Base-by-base conservation (phyloP, 495 filamentous ascomycete genomes). In the Chaetomium fimeti region DNA sequence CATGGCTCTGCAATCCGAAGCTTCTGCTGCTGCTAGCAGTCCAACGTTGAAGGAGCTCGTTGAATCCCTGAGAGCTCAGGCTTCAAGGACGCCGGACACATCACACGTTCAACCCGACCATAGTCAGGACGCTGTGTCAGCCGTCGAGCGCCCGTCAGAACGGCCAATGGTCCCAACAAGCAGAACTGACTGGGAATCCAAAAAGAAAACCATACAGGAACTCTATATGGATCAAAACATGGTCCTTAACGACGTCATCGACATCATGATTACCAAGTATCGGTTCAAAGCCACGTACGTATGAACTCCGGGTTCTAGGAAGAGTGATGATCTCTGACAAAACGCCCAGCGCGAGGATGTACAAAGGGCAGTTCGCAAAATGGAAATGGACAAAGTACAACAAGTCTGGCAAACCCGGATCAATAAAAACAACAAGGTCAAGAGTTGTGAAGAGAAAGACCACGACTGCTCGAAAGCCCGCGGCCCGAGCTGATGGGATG, bases 311-410 rank as follows among this genome's bases (percentile, higher is more conserved):
- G 1, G 25, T 22, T 18, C 27, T 51, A 25, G 2, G 24, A 28
- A 22, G 16, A n/a, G 2, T 7, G 28, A 3, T 43, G 4, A 6
- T 25, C 15, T 18, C 55, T 42, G 11, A 58, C 55, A 28, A 3
- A 7, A 12, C n/a, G 5, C 15, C 5, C 18, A 75, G 73, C 3
- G 73, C 73, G 8, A 54, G 73, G 32, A 76, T 76, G 74, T 76
- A 76, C 72, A 76, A 74, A 47, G 69, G 74, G 12, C 72, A 74
- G 56, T 76, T 76, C 40, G 63, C 67, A 12, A 76, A 76, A 24
- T 76, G 74, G 74, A 64, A 61, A 27, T 76, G 74, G 74, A 66
- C 60, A 54, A 76, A 76, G 53, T 76, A 76, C 71, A 74, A 74
- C 59, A 74, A 73, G 6, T 52, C 66, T 0, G 60, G 67, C 55